Evolutionary conservation across 805 yeast species (phyloP).

Genomic region (Cyberlindnera xylosilytica): DNA sequence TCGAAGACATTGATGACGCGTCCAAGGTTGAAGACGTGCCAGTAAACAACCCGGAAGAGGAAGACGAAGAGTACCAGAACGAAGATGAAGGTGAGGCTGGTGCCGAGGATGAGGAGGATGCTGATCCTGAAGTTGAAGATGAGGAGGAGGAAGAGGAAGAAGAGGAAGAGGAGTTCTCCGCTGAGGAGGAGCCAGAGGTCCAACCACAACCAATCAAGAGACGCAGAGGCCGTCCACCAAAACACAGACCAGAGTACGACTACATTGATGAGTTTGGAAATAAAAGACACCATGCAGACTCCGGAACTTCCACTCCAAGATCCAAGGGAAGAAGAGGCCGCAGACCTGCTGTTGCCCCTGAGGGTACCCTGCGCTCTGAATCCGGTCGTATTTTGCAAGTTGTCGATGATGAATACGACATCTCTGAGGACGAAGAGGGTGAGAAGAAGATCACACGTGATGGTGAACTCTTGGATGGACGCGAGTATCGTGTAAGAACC

Average conservation of each 20-base stretch:
- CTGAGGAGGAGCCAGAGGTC: conserved; percentile 1
- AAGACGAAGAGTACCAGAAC: not conserved
- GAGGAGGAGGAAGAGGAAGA: conserved; percentile 3
- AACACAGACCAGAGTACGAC: conserved; percentile 22
- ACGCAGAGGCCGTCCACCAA: conserved; percentile 25
- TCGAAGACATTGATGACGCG: too few species aligned
- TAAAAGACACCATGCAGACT: conserved; percentile 10
- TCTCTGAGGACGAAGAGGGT: conserved; percentile 78
- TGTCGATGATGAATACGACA: conserved; percentile 70
- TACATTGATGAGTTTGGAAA: conserved; percentile 14
- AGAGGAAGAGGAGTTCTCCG: conserved; percentile 6
- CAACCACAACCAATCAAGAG: conserved; percentile 14
- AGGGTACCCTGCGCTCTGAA: conserved; percentile 49
- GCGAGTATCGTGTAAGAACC: conserved; percentile 69
- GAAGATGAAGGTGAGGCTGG: not conserved
- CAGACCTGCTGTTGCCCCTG: conserved; percentile 31
- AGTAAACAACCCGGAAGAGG: not conserved
- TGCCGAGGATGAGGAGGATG: not conserved
- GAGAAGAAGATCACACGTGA: conserved; percentile 62
- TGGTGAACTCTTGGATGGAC: conserved; percentile 69
- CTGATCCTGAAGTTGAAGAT: not conserved
- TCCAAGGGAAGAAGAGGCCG: conserved; percentile 40
- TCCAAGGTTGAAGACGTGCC: too few species aligned
- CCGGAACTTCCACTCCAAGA: conserved; percentile 7
- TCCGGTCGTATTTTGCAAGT: conserved; percentile 66